Evolutionary conservation across 1,139 yeast species (phyloP), one percentile per base, ranked within the genome.

Genomic region (Debaryomyces nepalensis): DNA sequence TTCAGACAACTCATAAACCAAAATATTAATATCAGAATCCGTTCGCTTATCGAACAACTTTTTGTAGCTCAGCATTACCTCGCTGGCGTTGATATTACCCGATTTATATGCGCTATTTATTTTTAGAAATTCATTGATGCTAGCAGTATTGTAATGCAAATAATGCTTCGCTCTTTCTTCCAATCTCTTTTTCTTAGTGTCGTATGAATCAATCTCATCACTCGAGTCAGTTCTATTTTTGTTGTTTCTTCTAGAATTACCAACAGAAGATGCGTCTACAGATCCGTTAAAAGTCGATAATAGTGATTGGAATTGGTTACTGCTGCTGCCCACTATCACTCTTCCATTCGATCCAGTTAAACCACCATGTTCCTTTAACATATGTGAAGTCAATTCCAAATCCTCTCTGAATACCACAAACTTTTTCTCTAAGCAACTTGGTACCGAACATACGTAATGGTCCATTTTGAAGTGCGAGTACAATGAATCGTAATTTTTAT

Each of bases 331-430:
- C 1, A 80, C 80, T 40, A 75, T 62, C 0, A 75, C 68, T 18
- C 73, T 54, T 35, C 71, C 55, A 30, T 68, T 70, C 39, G 73
- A 74, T 1, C 77, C 75, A n/a, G 80, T 75, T 52, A 51, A 52
- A 3, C 80, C 79, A 4, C 91, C 85, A 63, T 93, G 99, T 50
- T 86, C 93, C 50, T 82, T 81, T 40, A 89, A 68, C 84, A 89
- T 84, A 62, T 93, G 99, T 2, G 95, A 95, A 39, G 88, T 84
- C 40, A 93, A 70, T 54, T 90, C 98, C 48, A 90, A 68, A 45
- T 88, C 95, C 50, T 90, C 93, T 22, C 84, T 77, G 58, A 93
- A 93, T 1, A 93, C 99, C 26, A 95, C 95, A 66, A 93, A 91
- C 60, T 88, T 85, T 59, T 87, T 82, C 44, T 91, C 98, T 39